Evolutionary conservation across 768 basidiomycete genomes (phyloP).

Genomic region (Lactarius deliciosus): DNA sequence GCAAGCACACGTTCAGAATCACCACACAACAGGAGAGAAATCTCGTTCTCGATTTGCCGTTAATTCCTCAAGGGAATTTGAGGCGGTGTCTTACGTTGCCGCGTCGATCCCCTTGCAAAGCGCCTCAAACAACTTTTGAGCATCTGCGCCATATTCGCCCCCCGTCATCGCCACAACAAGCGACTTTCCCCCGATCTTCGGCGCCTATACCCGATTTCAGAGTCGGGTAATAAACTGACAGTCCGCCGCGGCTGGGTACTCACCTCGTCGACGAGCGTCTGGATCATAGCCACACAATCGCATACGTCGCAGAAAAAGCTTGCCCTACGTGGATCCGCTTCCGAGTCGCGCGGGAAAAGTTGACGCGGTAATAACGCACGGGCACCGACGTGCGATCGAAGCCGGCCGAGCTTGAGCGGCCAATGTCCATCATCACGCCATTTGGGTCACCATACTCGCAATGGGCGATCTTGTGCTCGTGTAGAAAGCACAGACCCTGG

Average conservation of each 20-base stretch:
- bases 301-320: constrained; percentile 19
- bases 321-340: constrained; percentile 11
- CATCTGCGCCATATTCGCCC: constrained; percentile 47
- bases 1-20: background rate
- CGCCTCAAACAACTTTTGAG: constrained; percentile 50
- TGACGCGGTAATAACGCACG: constrained; percentile 26
- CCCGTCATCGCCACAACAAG: constrained; percentile 48
- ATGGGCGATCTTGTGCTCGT: constrained; percentile 24
- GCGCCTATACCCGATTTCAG: constrained; percentile 36
- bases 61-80: background rate
- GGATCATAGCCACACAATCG: constrained; percentile 22
- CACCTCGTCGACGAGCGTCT: constrained; percentile 12
- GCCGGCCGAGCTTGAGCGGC: constrained; percentile 9
- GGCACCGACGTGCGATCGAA: constrained; percentile 21
- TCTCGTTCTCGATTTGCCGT: too few species aligned
- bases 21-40: background rate
- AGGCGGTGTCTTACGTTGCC: constrained; percentile 39
- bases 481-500: constrained; percentile 24
- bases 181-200: constrained; percentile 41
- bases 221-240: background rate
- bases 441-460: constrained; percentile 12
- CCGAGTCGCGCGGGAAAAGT: constrained; percentile 18
- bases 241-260: background rate
- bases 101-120: constrained; percentile 46
- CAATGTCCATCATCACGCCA: constrained; percentile 28